These are phyloP conservation scores for Suhomyces xylopsoci DNA, from an alignment of 805 yeast genomes.

Conservation along the genomic window DNA sequence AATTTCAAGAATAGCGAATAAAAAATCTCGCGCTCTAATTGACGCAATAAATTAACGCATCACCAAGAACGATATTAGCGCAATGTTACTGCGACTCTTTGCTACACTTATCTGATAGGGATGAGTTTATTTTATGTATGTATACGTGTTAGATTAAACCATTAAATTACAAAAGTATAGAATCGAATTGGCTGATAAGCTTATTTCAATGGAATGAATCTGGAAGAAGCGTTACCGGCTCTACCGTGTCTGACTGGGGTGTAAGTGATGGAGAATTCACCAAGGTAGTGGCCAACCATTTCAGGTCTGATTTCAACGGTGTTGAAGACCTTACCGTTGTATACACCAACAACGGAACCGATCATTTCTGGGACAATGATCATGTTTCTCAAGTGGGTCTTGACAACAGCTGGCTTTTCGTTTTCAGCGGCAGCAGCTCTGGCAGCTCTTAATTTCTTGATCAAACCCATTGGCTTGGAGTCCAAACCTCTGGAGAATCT, in stretches of 20 bases:
- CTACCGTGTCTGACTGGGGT: constrained; percentile 99
- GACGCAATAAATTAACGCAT: background rate
- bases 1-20: background rate
- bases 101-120: background rate
- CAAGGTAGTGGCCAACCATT: constrained; percentile 99
- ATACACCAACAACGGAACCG: constrained; percentile 97
- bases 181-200: constrained; percentile 8
- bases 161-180: constrained; percentile 11
- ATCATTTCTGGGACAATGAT: constrained; percentile 98
- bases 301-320: constrained; percentile 98
- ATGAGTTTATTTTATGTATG: constrained; percentile 3
- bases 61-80: no score
- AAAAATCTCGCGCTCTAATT: constrained; percentile 1
- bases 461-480: constrained; percentile 91
- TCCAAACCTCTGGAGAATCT: constrained; percentile 98
- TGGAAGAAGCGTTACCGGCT: constrained; percentile 81
- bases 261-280: constrained; percentile 99
- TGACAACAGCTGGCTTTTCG: constrained; percentile 97
- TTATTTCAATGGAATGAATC: constrained; percentile 69
- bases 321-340: constrained; percentile 99
- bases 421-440: constrained; percentile 84
- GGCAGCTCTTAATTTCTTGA: constrained; percentile 97
- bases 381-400: constrained; percentile 99
- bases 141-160: constrained; percentile 11
- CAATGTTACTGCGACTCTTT: no score